Base-by-base conservation (phyloP, 208 protist species). In the Acanthamoeba culbertsoni region DNA sequence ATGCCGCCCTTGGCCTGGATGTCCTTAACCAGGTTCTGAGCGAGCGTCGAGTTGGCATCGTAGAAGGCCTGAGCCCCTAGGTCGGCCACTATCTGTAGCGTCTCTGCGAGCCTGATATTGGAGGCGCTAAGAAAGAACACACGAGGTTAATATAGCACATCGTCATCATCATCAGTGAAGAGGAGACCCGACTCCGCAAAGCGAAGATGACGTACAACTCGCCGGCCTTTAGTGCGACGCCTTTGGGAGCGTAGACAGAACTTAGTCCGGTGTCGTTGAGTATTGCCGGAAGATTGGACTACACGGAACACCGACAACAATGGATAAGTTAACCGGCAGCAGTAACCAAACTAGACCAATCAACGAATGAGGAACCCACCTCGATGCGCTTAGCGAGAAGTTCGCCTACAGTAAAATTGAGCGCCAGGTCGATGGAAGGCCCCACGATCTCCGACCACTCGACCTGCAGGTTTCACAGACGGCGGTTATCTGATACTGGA, bases 1-100 rank as follows among this genome's bases (percentile, higher is more conserved):
- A 48, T 46, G 28, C 55, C 88, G 42, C 93, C 93, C 26, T 26
- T 62, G 35, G 35, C 42, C 31, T 95, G 48, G 45, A 95, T 93
- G 51, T 94, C 94, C 10, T 48, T 14, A 2, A 93, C 84, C 33
- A 95, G n/a, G 4, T 62, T 45, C 37, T 94, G 18, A 0, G 94
- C 92, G n/a, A 95, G 48, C 68, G 33, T n/a, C 14, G 33, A 79
- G 40, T 23, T 28, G 28, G 93, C 86, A 46, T 62, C 43, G 55
- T 95, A 95, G 31, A 96, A 93, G 0, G 51, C 65, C 37, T 94
- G 12, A 26, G 46, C 71, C 20, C 95, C 95, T 2, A 68, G 12
- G 5, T 8, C 42, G 12, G 95, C 91, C 48, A 96, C 73, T 2
- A 35, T 37, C 86, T 95, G 37, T 12, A 96, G 79, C 6, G 94